Base-by-base conservation (phyloP, 306 rosid species). In the Prunus campanulata region DNA sequence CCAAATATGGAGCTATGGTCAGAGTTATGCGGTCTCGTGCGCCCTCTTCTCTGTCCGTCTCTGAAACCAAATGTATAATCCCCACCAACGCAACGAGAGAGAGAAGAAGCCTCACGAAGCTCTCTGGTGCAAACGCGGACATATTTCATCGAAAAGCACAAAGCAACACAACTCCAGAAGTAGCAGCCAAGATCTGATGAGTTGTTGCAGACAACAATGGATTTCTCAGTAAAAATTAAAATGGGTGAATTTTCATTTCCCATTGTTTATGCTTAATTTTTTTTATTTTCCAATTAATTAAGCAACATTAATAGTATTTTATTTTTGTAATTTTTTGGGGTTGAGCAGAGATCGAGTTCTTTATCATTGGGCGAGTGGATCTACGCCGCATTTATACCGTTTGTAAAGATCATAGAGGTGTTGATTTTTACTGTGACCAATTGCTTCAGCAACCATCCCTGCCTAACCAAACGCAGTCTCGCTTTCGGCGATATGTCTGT, bases 161-260 rank as follows among this genome's bases (percentile, higher is more conserved):
- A 61, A 29, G 16, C 66, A 1, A 0, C 18, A 22, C 60, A 18
- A 2, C 56, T 1, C 6, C 2, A 59, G 64, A 22, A 59, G 16
- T 10, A 59, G 66, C 39, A 3, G 27, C 39, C 35, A 29, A 2
- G 39, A 32, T 73, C 67, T 5, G 16, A 78, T 78, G 81, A 69
- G 27, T 2, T 78, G 6, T 59, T 30, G 32, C 3, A 11, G 3
- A 29, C 42, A 56, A 30, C 72, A 9, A 84, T 84, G 88, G 80
- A 84, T 66, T 74, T 66, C 30, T 25, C 76, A 27, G 85, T 84
- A 74, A 67, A 35, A 55, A 55, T 55, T 29, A 29, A 29, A 29
- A 29, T 29, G 30, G 30, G 0, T 2, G 30, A 29, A 29, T 29
- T 19, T 19, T 22, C 2, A 12, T 18, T 3, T 65, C 5, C 7